Conservation (phyloP, 208 protist species). For the Vickermania ingenoplastis region DNA sequence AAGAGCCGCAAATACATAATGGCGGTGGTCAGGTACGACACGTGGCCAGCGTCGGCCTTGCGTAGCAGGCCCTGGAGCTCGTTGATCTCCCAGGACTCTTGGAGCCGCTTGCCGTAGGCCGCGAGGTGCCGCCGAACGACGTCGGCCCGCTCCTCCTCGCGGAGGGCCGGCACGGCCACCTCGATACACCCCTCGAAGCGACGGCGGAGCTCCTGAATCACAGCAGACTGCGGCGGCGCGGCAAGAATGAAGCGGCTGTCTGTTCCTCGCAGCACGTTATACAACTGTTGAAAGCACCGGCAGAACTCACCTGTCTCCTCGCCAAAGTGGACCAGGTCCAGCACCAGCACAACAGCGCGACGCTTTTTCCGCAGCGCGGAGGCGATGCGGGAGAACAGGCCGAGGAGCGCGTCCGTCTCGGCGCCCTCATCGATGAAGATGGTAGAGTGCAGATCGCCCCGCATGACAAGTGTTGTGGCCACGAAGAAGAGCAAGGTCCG, state of each 20-base stretch:
- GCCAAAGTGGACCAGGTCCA: slow-evolving; percentile 63
- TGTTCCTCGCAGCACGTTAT: slow-evolving; percentile 14
- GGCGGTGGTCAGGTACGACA: slow-evolving; percentile 59
- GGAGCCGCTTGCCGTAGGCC: slow-evolving; percentile 64
- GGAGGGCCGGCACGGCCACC: slow-evolving; percentile 32
- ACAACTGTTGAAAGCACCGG: slow-evolving; percentile 40
- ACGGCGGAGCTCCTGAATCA: slow-evolving; percentile 30
- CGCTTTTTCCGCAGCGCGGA: slow-evolving; percentile 20
- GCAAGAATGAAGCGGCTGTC: slow-evolving; percentile 60
- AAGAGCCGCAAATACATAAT: slow-evolving; percentile 74
- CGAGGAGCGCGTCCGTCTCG: slow-evolving; percentile 30
- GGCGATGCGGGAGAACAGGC: slow-evolving; percentile 44
- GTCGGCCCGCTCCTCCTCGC: slow-evolving; percentile 42
- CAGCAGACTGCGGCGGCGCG: slow-evolving; percentile 9
- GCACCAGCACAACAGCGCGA: slow-evolving; percentile 25
- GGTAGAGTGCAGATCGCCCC: slow-evolving; percentile 37
- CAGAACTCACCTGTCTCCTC: slow-evolving; percentile 36
- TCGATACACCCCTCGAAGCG: slow-evolving; percentile 27
- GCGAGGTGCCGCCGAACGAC: slow-evolving; percentile 70
- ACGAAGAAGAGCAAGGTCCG: slow-evolving; percentile 51
- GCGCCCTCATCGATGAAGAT: slow-evolving; percentile 38
- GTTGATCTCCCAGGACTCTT: slow-evolving; percentile 59
- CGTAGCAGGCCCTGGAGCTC: slow-evolving; percentile 58
- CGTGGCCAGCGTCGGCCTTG: slow-evolving; percentile 48
- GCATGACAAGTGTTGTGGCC: slow-evolving; percentile 20